Base-by-base conservation (phyloP, 345 rosid genomes). In the Hibiscus tridactylites region DNA sequence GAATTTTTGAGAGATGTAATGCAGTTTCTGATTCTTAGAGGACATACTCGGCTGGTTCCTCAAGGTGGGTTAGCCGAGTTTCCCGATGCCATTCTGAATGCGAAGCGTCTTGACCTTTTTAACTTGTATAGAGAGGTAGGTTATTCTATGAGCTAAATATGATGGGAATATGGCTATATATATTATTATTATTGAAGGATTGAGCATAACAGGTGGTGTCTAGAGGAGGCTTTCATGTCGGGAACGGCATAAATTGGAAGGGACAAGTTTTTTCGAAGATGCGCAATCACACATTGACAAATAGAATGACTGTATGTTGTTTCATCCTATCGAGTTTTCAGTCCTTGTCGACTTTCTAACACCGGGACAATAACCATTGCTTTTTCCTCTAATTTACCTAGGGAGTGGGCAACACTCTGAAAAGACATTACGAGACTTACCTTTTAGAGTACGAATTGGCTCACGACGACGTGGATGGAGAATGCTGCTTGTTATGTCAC, bases 241-340 rank as follows among this genome's bases (percentile, higher is more conserved):
- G 99, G 29, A 96, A 96, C 71, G 99, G 99, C 80, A 96, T 96
- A 79, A 96, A 96, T 79, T 96, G 99, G 99, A 96, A 96, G 81
- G 99, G 99, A 80, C 99, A 96, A 83, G 99, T 96, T 77, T 96
- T 96, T 86, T 96, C 99, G 16, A 96, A 92, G 91, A 96, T 96
- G 99, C 94, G 97, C 35, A 96, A 96, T 87, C 96, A 96, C 78
- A 96, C 99, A 6, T 78, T 88, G 77, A 92, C 98, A 67, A 95
- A 95, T 79, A 85, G 97, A 86, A 95, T 95, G 97, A 92, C 99
- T 5, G 99, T 96, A 90, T 71, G 83, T 66, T 71, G 12, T 49
- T 49, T 29, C 44, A 15, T 37, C 17, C 50, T 49, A 29, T n/a
- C 0, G 6, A 47, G 21, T 28, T 49, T 29, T 16, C 9, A 6